Conservation (phyloP, 208 protist species). For the Porcisia deanei region DNA sequence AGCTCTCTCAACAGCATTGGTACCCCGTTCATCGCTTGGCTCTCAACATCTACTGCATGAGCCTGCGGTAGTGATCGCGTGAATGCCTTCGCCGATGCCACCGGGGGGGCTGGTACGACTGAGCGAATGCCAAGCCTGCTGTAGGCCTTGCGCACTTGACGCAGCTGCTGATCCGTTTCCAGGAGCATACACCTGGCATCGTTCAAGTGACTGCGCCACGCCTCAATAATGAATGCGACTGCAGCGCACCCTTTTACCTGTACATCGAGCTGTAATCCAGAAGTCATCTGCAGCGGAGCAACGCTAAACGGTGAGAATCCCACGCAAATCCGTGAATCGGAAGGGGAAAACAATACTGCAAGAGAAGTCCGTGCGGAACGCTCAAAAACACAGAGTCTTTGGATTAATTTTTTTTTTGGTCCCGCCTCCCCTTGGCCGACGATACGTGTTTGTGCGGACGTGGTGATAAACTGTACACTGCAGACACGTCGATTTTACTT, state of each 20-base stretch:
- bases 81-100: not conserved
- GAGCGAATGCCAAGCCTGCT: constrained; percentile 9
- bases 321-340: not conserved
- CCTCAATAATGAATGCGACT: constrained; percentile 12
- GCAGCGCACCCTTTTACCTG: constrained; percentile 16
- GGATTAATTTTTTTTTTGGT: too few species aligned
- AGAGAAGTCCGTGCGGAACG: too few species aligned
- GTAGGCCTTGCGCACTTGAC: constrained; percentile 22
- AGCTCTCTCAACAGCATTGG: not conserved
- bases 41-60: not conserved
- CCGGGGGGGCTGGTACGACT: not conserved
- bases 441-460: not conserved
- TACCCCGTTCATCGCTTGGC: not conserved
- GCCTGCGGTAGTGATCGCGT: not conserved
- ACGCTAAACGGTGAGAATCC: not conserved
- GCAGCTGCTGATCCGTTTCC: constrained; percentile 28
- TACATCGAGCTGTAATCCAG: constrained; percentile 14
- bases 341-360: not conserved
- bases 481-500: not conserved
- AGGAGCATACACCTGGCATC: constrained; percentile 22
- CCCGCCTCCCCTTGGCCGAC: too few species aligned
- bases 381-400: too few species aligned
- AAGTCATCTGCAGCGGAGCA: constrained; percentile 9
- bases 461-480: not conserved
- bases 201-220: constrained; percentile 14